phyloP scores from a whole-genome alignment of 2,329 filamentous ascomycete genomes.

The Stemphylium lycopersici region DNA sequence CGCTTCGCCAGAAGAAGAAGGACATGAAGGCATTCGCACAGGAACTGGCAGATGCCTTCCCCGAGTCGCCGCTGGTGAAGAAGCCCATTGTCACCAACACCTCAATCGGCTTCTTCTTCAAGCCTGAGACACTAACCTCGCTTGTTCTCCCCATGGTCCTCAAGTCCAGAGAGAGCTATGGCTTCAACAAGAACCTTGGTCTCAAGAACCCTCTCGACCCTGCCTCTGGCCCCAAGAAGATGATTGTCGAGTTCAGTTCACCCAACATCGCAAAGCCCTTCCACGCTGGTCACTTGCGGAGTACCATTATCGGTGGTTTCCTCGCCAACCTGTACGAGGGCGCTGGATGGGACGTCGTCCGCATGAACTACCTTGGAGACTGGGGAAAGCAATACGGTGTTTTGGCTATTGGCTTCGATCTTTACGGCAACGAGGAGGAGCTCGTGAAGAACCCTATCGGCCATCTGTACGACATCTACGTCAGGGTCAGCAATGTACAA shows the following conservation, averaged over 20 bases:
- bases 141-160: conserved; percentile 74
- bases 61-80: conserved; percentile 74
- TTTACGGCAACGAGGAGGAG: conserved; percentile 75
- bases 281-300: conserved; percentile 75
- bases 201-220: conserved; percentile 67
- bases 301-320: conserved; percentile 78
- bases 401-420: conserved; percentile 74
- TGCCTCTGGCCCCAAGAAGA: conserved; percentile 66
- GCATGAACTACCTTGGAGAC: conserved; percentile 79
- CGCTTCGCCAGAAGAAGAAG: conserved; percentile 74
- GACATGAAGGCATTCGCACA: conserved; percentile 63
- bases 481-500: conserved; percentile 71
- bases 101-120: conserved; percentile 82
- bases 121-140: conserved; percentile 67
- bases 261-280: conserved; percentile 88
- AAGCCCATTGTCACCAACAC: conserved; percentile 70
- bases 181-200: conserved; percentile 65
- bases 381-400: conserved; percentile 79
- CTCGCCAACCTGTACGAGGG: conserved; percentile 71
- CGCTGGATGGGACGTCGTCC: conserved; percentile 72
- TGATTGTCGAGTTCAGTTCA: conserved; percentile 82
- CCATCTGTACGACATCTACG: conserved; percentile 82
- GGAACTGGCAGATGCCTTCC: conserved; percentile 67
- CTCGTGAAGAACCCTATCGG: conserved; percentile 77
- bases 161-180: conserved; percentile 65